Base-by-base conservation (phyloP, 2,329 filamentous ascomycete species). In the Chaetomium olivaceum region DNA sequence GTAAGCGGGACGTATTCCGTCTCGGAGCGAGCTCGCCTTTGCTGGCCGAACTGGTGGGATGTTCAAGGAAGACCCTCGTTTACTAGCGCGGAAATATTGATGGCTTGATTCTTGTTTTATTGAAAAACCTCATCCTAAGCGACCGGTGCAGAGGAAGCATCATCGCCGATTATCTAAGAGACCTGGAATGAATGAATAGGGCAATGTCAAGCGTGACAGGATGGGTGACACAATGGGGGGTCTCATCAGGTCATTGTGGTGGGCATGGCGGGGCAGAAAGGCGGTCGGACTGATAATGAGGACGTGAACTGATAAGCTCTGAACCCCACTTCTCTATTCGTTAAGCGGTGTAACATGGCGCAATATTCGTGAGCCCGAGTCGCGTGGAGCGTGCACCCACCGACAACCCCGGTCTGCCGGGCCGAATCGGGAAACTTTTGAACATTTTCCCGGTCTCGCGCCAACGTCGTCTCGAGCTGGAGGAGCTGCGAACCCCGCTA, bases 341-440 rank as follows among this genome's bases (percentile, higher is more conserved):
- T 4, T 4, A 25, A 50, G 57, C 57, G 57, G 57, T 33, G 39
- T 50, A 9, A 5, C 5, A 21, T 11, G 58, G 58, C 58, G 54
- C 14, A 61, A 54, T n/a, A 7, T 52, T 51, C n/a, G 3, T 12
- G n/a, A 9, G 2, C 6, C 6, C 12, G 19, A 14, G n/a, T 33
- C 29, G n/a, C n/a, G 48, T 21, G 33, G 43, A 33, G 43, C 43
- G 29, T 61, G 58, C 58, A 52, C 29, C 58, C n/a, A 29, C 6
- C 3, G 48, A 9, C 46, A 16, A 7, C 29, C 11, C 56, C 25
- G 39, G 39, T 23, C 57, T 21, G 27, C 57, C 25, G 57, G 57
- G 25, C 39, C 57, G 39, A 31, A 48, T 27, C 21, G 43, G 57
- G 39, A 43, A 59, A 29, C 39, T 16, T 16, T n/a, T 29, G 56